A percentile compares a stretch with the other conserved stretches of the same genome.
Evolutionary conservation across 2,329 filamentous ascomycete species (phyloP).

Genomic region (Amauroascus verrucosus): DNA sequence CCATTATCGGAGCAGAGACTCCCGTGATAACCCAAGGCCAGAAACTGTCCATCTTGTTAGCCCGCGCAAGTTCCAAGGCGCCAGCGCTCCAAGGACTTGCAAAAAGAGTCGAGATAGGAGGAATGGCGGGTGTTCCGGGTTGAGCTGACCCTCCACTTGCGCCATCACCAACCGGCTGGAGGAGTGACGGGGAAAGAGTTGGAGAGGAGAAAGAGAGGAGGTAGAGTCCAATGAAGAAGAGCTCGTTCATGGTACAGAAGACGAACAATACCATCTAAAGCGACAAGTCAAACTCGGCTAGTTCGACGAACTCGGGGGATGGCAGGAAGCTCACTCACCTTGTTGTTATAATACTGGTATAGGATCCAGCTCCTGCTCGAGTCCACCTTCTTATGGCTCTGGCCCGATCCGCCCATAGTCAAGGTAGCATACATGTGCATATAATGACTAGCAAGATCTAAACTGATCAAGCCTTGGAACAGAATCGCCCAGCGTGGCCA

Average conservation of each 20-base stretch:
- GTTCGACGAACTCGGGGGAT: too few species aligned
- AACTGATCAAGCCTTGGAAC: slow-evolving; percentile 84
- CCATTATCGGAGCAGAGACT: slow-evolving; percentile 77
- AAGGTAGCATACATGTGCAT: slow-evolving; percentile 98
- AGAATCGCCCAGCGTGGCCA: slow-evolving; percentile 90
- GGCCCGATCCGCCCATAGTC: slow-evolving; percentile 67
- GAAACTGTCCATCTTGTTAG: slow-evolving; percentile 79
- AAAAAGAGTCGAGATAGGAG: slow-evolving; percentile 64
- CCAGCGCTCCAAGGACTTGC: slow-evolving; percentile 84
- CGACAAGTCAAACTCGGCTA: neutral
- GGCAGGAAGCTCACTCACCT: slow-evolving; percentile 51
- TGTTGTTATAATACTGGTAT: slow-evolving; percentile 95
- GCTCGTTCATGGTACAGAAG: slow-evolving; percentile 81
- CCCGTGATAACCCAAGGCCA: slow-evolving; percentile 71
- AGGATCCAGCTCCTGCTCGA: slow-evolving; percentile 77
- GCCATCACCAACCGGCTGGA: slow-evolving; percentile 48
- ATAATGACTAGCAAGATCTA: slow-evolving; percentile 94
- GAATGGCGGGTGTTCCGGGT: slow-evolving; percentile 57
- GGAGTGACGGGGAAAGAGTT: slow-evolving; percentile 73
- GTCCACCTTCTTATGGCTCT: slow-evolving; percentile 90
- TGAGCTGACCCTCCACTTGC: slow-evolving; percentile 40
- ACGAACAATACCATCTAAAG: slow-evolving; percentile 75
- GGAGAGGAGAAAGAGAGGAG: slow-evolving; percentile 94
- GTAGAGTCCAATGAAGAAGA: slow-evolving; percentile 97
- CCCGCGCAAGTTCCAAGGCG: slow-evolving; percentile 81